These are phyloP conservation scores for Raffaelea ambrosiae DNA, from an alignment of 2,329 filamentous ascomycete species.

Conservation along the genomic window DNA sequence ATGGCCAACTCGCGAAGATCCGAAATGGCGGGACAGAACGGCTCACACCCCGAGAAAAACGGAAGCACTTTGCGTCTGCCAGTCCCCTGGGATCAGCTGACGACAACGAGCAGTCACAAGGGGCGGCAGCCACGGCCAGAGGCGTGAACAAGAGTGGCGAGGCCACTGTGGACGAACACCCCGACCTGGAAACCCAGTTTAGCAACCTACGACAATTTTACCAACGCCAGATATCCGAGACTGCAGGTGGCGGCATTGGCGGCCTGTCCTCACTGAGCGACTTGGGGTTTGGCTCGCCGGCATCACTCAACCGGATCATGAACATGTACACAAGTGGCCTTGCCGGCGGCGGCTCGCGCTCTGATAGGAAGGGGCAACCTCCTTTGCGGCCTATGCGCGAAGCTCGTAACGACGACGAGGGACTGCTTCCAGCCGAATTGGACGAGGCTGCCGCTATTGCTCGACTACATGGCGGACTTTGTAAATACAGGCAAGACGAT, in stretches of 20 bases:
- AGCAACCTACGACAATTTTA: conserved; percentile 72
- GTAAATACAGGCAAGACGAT: background rate
- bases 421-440: conserved; percentile 54
- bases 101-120: conserved; percentile 17
- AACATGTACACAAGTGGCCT: conserved; percentile 60
- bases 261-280: conserved; percentile 37
- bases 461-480: conserved; percentile 34
- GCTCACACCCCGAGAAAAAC: conserved; percentile 41
- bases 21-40: conserved; percentile 50
- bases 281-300: conserved; percentile 64
- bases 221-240: conserved; percentile 63
- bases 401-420: conserved; percentile 61
- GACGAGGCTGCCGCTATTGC: conserved; percentile 55
- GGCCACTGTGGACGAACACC: conserved; percentile 11
- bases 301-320: conserved; percentile 81
- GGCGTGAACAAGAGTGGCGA: background rate
- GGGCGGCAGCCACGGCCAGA: background rate
- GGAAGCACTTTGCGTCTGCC: conserved; percentile 34
- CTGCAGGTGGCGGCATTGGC: conserved; percentile 38
- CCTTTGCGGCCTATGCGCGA: conserved; percentile 74
- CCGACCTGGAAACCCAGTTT: conserved; percentile 64
- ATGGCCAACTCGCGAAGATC: conserved; percentile 66
- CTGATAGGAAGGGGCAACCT: conserved; percentile 56
- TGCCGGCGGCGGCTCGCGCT: conserved; percentile 40
- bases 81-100: background rate